Evolutionary conservation across 768 basidiomycete species (phyloP).

Genomic region (Termitomyces sp.): DNA sequence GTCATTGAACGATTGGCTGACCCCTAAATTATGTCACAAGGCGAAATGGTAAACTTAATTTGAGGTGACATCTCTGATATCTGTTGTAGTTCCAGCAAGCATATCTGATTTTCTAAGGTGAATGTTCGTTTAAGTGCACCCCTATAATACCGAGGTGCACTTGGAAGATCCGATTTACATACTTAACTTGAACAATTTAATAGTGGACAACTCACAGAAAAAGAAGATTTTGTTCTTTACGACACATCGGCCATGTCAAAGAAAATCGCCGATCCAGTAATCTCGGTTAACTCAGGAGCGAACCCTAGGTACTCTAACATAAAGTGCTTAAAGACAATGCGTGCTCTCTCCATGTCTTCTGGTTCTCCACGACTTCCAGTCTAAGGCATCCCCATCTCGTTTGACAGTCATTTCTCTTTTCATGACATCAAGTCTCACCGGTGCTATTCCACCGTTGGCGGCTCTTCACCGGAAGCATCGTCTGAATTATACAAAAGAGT

Average conservation of each 20-base stretch:
- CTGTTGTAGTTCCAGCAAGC: no score
- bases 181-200: not conserved
- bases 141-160: not conserved
- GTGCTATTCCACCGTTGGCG: conserved; percentile 2
- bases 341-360: not conserved
- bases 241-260: not conserved
- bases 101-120: no score
- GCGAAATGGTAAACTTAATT: no score
- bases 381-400: not conserved
- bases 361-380: no score
- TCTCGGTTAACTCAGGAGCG: not conserved
- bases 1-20: no score
- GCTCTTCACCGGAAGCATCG: conserved; percentile 2
- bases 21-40: no score
- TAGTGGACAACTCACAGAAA: not conserved
- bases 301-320: no score
- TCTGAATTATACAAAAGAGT: conserved; percentile 11
- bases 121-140: no score
- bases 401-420: no score
- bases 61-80: no score
- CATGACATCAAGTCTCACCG: not conserved
- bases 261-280: not conserved
- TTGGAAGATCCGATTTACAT: not conserved
- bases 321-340: not conserved
- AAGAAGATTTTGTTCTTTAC: not conserved